phyloP scores from a whole-genome alignment of 306 rosid species.

The Gleditsia sinensis region DNA sequence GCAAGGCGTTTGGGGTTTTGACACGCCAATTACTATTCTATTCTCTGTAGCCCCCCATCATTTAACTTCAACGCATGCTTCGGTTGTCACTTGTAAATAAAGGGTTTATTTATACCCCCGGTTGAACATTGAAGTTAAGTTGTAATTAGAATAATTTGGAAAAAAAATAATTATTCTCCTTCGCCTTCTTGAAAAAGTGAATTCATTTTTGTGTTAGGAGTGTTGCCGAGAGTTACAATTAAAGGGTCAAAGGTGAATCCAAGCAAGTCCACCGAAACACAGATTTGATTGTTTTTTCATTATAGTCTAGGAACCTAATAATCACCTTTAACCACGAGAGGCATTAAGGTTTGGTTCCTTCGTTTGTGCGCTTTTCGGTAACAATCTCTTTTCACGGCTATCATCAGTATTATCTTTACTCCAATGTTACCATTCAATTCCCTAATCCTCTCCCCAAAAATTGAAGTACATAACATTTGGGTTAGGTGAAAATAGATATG shows the following conservation, averaged over 20 bases:
- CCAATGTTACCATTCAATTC: neutral
- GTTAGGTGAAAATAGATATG: no score
- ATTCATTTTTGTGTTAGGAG: no score
- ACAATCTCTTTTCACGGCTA: conserved; percentile 29
- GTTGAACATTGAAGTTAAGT: no score
- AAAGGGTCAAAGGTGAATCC: neutral
- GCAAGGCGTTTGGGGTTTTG: conserved; percentile 65
- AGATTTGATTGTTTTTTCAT: neutral
- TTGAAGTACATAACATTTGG: no score
- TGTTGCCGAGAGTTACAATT: no score
- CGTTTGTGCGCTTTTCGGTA: conserved; percentile 24
- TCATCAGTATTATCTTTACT: neutral
- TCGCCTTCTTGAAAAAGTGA: no score
- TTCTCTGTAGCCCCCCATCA: conserved; percentile 41
- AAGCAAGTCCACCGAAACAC: neutral
- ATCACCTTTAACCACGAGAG: neutral
- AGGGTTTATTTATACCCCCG: no score
- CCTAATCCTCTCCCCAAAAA: no score
- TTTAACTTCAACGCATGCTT: conserved; percentile 73
- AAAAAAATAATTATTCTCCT: no score
- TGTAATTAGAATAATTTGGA: no score
- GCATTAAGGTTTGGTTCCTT: conserved; percentile 9
- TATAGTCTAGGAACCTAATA: neutral
- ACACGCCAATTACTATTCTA: conserved; percentile 59
- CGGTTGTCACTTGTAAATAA: conserved; percentile 51